phyloP scores from a whole-genome alignment of 495 filamentous ascomycete species.

The Podospora comata region DNA sequence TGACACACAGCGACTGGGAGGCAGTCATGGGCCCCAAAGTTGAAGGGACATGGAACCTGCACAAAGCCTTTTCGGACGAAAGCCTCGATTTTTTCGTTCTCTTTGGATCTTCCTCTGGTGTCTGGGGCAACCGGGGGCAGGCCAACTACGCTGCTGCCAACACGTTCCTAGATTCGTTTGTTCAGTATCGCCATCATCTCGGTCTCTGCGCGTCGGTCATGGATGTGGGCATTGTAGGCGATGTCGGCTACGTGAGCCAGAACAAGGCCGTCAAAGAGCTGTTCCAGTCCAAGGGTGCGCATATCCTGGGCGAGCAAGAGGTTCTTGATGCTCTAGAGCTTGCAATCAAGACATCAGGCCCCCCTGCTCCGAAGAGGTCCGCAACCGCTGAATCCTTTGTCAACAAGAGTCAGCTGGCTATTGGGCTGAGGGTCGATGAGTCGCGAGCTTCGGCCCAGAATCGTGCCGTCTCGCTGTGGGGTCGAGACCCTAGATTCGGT shows the following conservation, averaged over 20 bases:
- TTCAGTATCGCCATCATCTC: conserved; percentile 22
- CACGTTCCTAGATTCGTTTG: conserved; percentile 51
- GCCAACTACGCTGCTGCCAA: conserved; percentile 57
- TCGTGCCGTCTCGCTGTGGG: not conserved
- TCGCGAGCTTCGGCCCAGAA: not conserved
- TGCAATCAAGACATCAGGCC: not conserved
- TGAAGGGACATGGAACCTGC: conserved; percentile 15
- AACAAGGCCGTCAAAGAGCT: not conserved
- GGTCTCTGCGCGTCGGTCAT: conserved; percentile 19
- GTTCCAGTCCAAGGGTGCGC: not conserved
- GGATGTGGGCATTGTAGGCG: conserved; percentile 25
- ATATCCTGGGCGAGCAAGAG: not conserved
- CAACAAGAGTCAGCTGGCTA: not conserved
- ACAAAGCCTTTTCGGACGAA: not conserved
- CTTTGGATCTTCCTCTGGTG: conserved; percentile 34
- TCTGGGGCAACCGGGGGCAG: conserved; percentile 52
- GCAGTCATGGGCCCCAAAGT: conserved; percentile 2
- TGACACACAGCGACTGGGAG: conserved; percentile 30
- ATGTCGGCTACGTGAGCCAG: conserved; percentile 21
- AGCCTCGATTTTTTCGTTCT: conserved; percentile 58
- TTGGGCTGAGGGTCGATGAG: not conserved
- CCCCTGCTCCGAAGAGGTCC: not conserved
- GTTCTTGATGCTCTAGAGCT: not conserved
- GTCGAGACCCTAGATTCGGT: not conserved
- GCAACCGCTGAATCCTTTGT: not conserved